Percentiles rank a stretch among this genome's conserved stretches.
Evolutionary conservation across 73 alveolate species (phyloP).

Genomic region (Effrenium voratum): DNA sequence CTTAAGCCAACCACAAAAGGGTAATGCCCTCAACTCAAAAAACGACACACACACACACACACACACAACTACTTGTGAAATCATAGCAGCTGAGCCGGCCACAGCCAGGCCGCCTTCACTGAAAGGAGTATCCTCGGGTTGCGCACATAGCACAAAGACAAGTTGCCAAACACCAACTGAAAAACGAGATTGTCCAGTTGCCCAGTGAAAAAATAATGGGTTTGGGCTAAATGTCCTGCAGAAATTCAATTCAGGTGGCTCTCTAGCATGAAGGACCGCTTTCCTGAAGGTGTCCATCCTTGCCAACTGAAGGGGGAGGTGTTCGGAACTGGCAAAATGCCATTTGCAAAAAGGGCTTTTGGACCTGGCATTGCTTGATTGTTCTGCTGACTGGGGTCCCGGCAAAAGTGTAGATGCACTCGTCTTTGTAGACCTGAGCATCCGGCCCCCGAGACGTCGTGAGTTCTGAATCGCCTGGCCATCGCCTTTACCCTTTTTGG

Average conservation of each 20-base stretch:
- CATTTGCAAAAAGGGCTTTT: background rate
- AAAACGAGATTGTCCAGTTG: background rate
- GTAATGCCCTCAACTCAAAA: background rate
- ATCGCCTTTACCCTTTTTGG: background rate
- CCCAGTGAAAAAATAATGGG: background rate
- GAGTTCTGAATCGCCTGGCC: background rate
- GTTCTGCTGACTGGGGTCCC: background rate
- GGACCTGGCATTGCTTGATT: background rate
- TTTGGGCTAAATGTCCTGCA: background rate
- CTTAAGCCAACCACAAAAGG: background rate
- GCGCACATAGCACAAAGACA: background rate
- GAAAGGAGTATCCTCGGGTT: conserved; percentile 72
- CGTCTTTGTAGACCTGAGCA: conserved; percentile 69
- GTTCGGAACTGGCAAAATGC: background rate
- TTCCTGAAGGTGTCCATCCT: too few relatives aligned
- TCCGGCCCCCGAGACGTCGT: too few relatives aligned
- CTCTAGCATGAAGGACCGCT: background rate
- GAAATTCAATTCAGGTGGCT: background rate
- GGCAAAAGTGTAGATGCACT: conserved; percentile 65
- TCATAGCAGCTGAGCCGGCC: background rate
- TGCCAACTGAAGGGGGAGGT: too few relatives aligned
- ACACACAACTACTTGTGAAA: background rate
- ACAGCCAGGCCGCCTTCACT: conserved; percentile 80
- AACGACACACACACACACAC: background rate
- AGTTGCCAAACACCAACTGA: background rate